phyloP scores from a whole-genome alignment of 495 filamentous ascomycete genomes.

The Barbatosphaeria neglecta region DNA sequence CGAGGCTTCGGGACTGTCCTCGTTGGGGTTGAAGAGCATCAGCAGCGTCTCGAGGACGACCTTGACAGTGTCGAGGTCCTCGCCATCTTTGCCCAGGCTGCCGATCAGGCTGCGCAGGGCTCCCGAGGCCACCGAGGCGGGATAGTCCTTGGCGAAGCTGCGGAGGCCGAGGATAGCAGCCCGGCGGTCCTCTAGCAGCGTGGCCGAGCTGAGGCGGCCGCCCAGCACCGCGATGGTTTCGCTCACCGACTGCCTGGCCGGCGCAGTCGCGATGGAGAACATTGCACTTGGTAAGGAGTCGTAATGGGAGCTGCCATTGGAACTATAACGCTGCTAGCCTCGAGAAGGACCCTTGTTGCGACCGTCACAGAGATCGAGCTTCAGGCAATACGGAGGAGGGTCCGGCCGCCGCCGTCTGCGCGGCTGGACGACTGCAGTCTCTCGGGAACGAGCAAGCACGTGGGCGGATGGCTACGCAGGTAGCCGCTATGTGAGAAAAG shows the following conservation, averaged over 20 bases:
- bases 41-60: slow-evolving; percentile 87
- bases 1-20: slow-evolving; percentile 71
- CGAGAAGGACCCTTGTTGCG: background rate
- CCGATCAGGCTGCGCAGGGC: slow-evolving; percentile 76
- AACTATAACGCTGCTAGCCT: background rate
- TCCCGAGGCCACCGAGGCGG: slow-evolving; percentile 90
- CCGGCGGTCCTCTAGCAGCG: slow-evolving; percentile 84
- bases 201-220: slow-evolving; percentile 74
- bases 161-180: slow-evolving; percentile 85
- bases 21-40: slow-evolving; percentile 66
- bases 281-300: slow-evolving; percentile 32
- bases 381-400: no score
- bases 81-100: slow-evolving; percentile 72
- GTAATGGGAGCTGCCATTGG: background rate
- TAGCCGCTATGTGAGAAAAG: no score
- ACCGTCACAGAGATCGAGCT: no score
- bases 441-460: no score
- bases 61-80: slow-evolving; percentile 95
- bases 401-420: no score
- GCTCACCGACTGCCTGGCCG: slow-evolving; percentile 89
- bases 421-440: no score
- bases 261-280: slow-evolving; percentile 83
- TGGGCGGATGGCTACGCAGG: no score
- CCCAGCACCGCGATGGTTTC: slow-evolving; percentile 86
- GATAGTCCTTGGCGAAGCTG: slow-evolving; percentile 92